Evolutionary conservation across 2,329 filamentous ascomycete genomes (phyloP).

Genomic region (Colletotrichum truncatum): DNA sequence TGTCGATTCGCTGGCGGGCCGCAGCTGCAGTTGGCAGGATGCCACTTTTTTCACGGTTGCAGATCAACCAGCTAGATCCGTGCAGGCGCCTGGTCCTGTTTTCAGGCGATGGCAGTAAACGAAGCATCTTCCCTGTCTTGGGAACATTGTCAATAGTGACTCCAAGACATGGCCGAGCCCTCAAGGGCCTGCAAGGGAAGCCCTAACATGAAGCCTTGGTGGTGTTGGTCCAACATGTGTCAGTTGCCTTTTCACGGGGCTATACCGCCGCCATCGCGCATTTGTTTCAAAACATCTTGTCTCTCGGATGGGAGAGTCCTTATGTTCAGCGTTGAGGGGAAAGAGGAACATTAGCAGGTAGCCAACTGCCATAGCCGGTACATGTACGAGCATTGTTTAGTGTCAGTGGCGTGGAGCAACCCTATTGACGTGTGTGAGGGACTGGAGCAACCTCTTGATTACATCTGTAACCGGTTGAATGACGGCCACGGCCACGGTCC

Average conservation of each 20-base stretch:
- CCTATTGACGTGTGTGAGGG: slow-evolving; percentile 1
- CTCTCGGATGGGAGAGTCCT: not conserved
- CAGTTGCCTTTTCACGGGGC: not conserved
- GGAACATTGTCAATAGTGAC: not conserved
- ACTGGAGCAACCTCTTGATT: not conserved
- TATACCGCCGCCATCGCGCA: not conserved
- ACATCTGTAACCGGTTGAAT: not conserved
- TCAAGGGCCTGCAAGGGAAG: slow-evolving; percentile 1
- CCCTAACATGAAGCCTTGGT: not conserved
- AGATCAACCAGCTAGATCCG: slow-evolving; percentile 16
- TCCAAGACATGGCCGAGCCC: slow-evolving; percentile 4
- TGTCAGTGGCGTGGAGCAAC: not conserved
- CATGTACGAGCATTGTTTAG: not conserved
- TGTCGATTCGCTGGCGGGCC: not conserved
- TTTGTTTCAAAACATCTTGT: not conserved
- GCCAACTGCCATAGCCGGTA: not conserved
- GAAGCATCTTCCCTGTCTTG: slow-evolving; percentile 20
- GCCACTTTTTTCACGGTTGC: slow-evolving; percentile 4
- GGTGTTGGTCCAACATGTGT: slow-evolving; percentile 23
- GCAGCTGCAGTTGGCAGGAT: not conserved
- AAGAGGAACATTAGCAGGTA: not conserved
- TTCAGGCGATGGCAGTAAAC: not conserved
- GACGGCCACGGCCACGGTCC: not conserved
- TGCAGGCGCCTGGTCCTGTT: slow-evolving; percentile 8
- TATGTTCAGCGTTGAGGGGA: not conserved